Percentiles rank a stretch among this genome's conserved stretches.
Conservation (phyloP, 306 rosid genomes). For the Vigna nakashimae region DNA sequence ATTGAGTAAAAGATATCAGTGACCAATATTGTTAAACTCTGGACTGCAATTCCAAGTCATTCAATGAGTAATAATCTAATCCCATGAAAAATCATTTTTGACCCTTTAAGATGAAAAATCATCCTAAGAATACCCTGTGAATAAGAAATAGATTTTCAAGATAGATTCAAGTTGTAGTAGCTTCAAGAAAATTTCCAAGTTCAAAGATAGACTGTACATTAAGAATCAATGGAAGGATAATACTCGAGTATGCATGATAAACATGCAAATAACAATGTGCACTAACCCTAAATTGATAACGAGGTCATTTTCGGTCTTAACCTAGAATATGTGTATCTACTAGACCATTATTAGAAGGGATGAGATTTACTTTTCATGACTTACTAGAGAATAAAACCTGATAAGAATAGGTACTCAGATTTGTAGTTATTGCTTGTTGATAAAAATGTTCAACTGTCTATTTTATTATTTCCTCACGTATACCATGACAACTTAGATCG, state of each 20-base stretch:
- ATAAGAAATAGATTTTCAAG: not conserved
- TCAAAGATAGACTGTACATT: not conserved
- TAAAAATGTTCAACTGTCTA: conserved; percentile 4
- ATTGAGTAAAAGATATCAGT: not conserved
- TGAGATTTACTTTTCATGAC: conserved; percentile 8
- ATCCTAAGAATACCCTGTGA: not conserved
- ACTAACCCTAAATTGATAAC: not conserved
- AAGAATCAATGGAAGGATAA: not conserved
- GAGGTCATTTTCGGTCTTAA: not conserved
- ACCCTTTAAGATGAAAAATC: not conserved
- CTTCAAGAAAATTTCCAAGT: not conserved
- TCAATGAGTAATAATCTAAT: not conserved
- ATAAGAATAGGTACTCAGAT: not conserved
- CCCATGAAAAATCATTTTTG: not conserved
- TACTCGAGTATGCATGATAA: not conserved
- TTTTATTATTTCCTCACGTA: conserved; percentile 4
- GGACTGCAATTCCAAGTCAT: not conserved
- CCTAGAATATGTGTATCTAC: not conserved
- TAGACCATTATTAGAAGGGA: not conserved
- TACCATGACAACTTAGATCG: conserved; percentile 2
- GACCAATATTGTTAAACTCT: not conserved
- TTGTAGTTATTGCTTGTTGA: conserved; percentile 11
- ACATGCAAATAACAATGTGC: not conserved
- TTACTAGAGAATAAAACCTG: not conserved
- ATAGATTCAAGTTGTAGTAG: not conserved